A percentile compares a stretch with the other conserved stretches of the same genome.
phyloP scores from a whole-genome alignment of 345 rosid genomes.

The Cardamine occulta region DNA sequence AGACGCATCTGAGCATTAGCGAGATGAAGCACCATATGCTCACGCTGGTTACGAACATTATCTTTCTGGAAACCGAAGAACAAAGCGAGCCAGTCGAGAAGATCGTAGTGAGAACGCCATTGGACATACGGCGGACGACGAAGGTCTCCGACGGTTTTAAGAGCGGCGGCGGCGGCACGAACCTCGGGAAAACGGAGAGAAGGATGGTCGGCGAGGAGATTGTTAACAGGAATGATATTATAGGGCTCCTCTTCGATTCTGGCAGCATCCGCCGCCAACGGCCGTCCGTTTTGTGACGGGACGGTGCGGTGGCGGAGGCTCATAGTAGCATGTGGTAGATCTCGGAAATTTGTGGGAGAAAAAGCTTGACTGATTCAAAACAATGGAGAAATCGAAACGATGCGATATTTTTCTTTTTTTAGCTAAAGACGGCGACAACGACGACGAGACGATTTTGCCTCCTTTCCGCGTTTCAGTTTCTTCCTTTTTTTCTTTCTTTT shows the following conservation, averaged over 20 bases:
- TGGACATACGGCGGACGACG: conserved; percentile 71
- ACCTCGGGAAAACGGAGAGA: conserved; percentile 91
- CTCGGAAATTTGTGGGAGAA: conserved; percentile 9
- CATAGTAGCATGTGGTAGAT: conserved; percentile 46
- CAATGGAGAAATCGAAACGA: conserved; percentile 21
- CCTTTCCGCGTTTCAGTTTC: conserved; percentile 45
- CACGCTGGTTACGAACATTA: conserved; percentile 90
- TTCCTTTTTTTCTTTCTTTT: not conserved
- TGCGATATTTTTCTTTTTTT: not conserved
- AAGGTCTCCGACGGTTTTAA: conserved; percentile 82
- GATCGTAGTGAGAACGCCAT: conserved; percentile 84
- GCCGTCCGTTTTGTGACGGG: conserved; percentile 41
- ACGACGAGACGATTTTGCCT: conserved; percentile 34
- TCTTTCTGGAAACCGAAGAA: conserved; percentile 87
- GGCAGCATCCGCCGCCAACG: conserved; percentile 39
- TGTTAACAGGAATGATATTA: conserved; percentile 90
- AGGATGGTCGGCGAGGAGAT: conserved; percentile 94
- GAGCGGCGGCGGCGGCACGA: conserved; percentile 86
- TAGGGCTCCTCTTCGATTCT: conserved; percentile 59
- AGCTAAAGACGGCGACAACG: conserved; percentile 32
- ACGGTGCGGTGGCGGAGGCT: conserved; percentile 54
- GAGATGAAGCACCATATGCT: conserved; percentile 88
- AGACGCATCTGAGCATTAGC: conserved; percentile 99
- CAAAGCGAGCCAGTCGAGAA: conserved; percentile 83
- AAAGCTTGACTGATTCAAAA: conserved; percentile 31